A percentile compares a stretch with the other conserved stretches of the same genome.
These are phyloP conservation scores for Arbutus unedo DNA, from an alignment of 148 eudicot species.

Conservation along the genomic window DNA sequence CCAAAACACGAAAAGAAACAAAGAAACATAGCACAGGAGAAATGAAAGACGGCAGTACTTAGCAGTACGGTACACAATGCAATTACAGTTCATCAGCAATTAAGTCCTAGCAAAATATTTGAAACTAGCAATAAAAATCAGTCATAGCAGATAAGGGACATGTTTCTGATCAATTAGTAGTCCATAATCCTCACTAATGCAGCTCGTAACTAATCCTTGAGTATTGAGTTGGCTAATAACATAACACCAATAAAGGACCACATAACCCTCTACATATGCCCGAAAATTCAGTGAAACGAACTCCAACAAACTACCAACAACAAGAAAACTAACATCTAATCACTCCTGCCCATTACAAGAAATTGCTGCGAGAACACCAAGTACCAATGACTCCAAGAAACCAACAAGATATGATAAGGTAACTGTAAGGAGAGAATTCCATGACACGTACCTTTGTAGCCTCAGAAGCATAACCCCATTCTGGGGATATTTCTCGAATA, in stretches of 20 bases:
- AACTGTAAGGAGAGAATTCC: neutral
- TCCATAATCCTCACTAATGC: neutral
- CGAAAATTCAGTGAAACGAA: neutral
- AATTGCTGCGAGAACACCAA: neutral
- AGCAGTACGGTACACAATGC: neutral
- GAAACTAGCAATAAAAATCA: neutral
- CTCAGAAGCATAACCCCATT: conserved; percentile 68
- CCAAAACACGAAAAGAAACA: neutral
- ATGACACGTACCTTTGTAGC: conserved; percentile 53
- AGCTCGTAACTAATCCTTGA: neutral
- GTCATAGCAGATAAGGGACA: conserved; percentile 1
- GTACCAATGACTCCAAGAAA: neutral
- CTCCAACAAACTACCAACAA: neutral
- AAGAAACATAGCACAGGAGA: neutral
- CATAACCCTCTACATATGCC: neutral
- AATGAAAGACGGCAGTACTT: neutral
- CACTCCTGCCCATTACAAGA: neutral
- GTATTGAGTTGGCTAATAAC: neutral
- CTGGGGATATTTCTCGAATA: conserved; percentile 69
- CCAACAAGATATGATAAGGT: neutral
- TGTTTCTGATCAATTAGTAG: conserved; percentile 1
- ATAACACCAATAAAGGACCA: neutral
- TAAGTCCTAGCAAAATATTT: neutral
- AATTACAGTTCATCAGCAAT: neutral
- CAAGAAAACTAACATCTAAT: neutral